Evolutionary conservation across 768 basidiomycete species (phyloP), one percentile per base, ranked within the genome.

Genomic region (Mycena maculata): DNA sequence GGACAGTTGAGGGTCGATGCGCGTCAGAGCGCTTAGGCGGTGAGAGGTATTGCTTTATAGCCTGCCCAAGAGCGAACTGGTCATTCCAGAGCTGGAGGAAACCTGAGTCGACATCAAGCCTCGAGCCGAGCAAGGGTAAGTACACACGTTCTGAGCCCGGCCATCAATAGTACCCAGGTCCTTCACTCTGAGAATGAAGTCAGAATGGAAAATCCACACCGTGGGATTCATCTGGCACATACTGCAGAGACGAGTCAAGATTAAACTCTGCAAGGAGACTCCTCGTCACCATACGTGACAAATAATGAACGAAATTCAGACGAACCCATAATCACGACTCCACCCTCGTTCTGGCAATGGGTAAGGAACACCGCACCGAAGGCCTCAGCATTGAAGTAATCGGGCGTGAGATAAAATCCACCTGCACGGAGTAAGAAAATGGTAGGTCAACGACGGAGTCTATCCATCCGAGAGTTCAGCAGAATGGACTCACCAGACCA

Each of bases 401-500:
- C 22, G 18, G 45, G 45, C 13, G 45, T 47, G 45, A 47, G 13
- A 23, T 47, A 47, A 20, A 47, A 47, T 9, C 45, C 45, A 47
- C 45, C 45, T 47, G 45, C 22, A 16, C 11, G 13, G 22, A 22
- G 45, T 47, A 20, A 47, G 11, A 8, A 47, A 47, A 47, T 22
- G 42, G n/a, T 22, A 44, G n/a, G 23, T 44, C 12, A 8, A 44
- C 5, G 42, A 22, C n/a, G 20, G 3, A 44, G 42, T 41, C n/a
- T 22, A 44, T 22, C n/a, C n/a, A n/a, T n/a, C n/a, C n/a, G n/a
- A n/a, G n/a, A n/a, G n/a, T n/a, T n/a, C n/a, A n/a, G n/a, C n/a
- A n/a, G n/a, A 22, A 44, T 8, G 22, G 9, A 20, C 55, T 56
- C 25, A 56, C 55, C 39, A 42, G 55, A 56, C 55, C 55, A 56